These are phyloP conservation scores for Scorias spongiosa DNA, from an alignment of 2,329 filamentous ascomycete species.

Conservation along the genomic window DNA sequence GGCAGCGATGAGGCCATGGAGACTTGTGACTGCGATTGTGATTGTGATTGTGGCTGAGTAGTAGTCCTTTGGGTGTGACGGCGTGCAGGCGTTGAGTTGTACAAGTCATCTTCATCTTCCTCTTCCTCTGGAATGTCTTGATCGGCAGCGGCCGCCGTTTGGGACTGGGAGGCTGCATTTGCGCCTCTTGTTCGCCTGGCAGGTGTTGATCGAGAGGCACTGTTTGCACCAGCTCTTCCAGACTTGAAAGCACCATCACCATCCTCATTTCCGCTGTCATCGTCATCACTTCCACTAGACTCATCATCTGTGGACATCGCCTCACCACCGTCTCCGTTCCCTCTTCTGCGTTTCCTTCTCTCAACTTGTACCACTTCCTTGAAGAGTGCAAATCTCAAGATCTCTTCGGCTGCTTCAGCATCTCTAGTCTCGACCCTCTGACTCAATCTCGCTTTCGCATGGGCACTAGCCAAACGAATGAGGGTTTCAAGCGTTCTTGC, in stretches of 20 bases:
- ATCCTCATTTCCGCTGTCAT: conserved; percentile 37
- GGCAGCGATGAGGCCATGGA: conserved; percentile 71
- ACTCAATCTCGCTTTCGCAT: conserved; percentile 82
- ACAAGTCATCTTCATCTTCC: conserved; percentile 41
- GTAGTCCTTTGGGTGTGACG: conserved; percentile 29
- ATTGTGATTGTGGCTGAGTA: conserved; percentile 23
- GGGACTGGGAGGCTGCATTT: conserved; percentile 11
- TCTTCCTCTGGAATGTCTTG: conserved; percentile 29
- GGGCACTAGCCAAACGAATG: conserved; percentile 93
- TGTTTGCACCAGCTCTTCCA: conserved; percentile 2
- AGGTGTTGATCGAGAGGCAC: conserved; percentile 9
- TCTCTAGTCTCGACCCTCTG: conserved; percentile 81
- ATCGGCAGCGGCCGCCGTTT: conserved; percentile 21
- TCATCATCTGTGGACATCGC: conserved; percentile 41
- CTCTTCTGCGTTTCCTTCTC: conserved; percentile 70
- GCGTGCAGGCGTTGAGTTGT: conserved; percentile 33
- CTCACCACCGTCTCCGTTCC: conserved; percentile 45
- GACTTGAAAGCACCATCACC: conserved; percentile 16
- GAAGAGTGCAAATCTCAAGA: conserved; percentile 88
- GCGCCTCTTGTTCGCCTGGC: conserved; percentile 10
- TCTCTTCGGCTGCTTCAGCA: conserved; percentile 71
- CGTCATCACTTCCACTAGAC: conserved; percentile 40
- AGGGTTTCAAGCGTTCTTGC: conserved; percentile 93
- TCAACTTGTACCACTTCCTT: conserved; percentile 76
- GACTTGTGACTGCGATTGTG: conserved; percentile 36